phyloP scores from a whole-genome alignment of 2,329 filamentous ascomycete genomes.

The Tothia fuscella region DNA sequence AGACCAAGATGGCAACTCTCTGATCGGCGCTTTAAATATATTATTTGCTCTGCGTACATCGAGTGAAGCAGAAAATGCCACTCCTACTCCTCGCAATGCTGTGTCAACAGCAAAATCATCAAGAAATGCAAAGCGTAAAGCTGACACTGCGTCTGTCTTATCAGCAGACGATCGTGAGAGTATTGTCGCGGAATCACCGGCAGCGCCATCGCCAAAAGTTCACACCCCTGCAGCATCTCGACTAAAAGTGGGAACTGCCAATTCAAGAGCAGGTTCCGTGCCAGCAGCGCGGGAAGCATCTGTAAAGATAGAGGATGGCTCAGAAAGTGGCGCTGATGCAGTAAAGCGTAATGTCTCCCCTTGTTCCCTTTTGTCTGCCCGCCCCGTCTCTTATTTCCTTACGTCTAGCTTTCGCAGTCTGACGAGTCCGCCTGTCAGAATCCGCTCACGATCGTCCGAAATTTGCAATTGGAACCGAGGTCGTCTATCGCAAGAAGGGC shows the following conservation, averaged over 20 bases:
- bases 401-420: not conserved
- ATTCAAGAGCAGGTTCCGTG: conserved; percentile 27
- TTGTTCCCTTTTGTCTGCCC: not conserved
- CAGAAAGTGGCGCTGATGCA: conserved; percentile 28
- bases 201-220: conserved; percentile 11
- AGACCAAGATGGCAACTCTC: conserved; percentile 28
- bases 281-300: conserved; percentile 35
- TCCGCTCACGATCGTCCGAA: conserved; percentile 4
- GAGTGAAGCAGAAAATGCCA: conserved; percentile 27
- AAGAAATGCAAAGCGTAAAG: conserved; percentile 11
- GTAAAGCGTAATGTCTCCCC: conserved; percentile 28
- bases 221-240: conserved; percentile 9
- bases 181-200: conserved; percentile 26
- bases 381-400: not conserved
- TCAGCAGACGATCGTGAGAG: conserved; percentile 14
- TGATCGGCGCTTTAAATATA: conserved; percentile 32
- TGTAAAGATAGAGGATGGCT: conserved; percentile 38
- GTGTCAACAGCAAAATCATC: conserved; percentile 23
- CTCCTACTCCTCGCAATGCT: conserved; percentile 23
- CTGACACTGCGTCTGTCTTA: conserved; percentile 19
- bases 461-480: conserved; percentile 30
- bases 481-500: conserved; percentile 36
- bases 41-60: conserved; percentile 35
- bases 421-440: not conserved
- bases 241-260: conserved; percentile 8